Percentiles rank a stretch among this genome's conserved stretches.
phyloP scores from a whole-genome alignment of 116 monocot species.

The Dioscorea cayenensis region DNA sequence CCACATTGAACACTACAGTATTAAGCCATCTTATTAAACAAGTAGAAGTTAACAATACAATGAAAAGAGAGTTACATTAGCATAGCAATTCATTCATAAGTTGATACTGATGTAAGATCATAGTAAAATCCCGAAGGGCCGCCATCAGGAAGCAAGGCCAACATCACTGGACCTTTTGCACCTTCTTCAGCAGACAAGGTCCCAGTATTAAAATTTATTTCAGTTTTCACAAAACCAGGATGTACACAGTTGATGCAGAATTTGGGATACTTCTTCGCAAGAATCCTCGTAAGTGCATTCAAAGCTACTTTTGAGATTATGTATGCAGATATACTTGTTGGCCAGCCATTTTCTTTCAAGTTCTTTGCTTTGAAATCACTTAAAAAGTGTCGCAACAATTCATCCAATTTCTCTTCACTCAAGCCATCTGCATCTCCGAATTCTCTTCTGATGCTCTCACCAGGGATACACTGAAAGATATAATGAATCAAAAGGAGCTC shows the following conservation, averaged over 20 bases:
- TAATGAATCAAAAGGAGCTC: too few relatives aligned
- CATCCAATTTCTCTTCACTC: conserved; percentile 7
- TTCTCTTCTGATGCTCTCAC: not conserved
- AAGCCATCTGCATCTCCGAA: not conserved
- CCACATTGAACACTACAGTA: too few relatives aligned
- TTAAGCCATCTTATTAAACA: too few relatives aligned
- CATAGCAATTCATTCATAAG: not conserved
- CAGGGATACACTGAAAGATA: not conserved
- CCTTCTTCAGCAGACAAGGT: not conserved
- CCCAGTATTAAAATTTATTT: not conserved
- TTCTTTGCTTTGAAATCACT: conserved; percentile 20
- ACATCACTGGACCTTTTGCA: not conserved
- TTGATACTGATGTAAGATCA: not conserved
- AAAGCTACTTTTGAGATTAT: not conserved
- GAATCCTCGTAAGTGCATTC: not conserved
- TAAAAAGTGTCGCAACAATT: conserved; percentile 1
- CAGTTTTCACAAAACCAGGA: not conserved
- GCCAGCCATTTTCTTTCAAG: conserved; percentile 20
- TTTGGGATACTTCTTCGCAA: not conserved
- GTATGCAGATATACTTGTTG: conserved; percentile 12
- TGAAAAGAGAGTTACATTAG: too few relatives aligned
- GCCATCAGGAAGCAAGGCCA: not conserved
- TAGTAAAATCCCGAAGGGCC: not conserved
- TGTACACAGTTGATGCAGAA: not conserved
- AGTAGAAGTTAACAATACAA: too few relatives aligned